Evolutionary conservation across 78 protist species (phyloP), one percentile per base, ranked within the genome.

Genomic region (Dictyostelium capitatum): DNA sequence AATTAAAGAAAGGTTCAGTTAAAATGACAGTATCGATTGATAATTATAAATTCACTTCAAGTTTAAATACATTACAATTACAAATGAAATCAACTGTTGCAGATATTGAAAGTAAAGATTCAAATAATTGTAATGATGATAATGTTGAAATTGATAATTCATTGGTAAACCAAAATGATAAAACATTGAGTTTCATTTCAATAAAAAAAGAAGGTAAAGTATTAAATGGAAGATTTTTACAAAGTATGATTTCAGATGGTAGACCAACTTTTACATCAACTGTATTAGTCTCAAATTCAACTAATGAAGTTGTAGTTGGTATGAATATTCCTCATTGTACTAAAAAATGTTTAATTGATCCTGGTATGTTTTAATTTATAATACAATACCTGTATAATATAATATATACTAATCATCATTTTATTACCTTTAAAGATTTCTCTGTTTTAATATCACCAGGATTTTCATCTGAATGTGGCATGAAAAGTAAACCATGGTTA

Each of bases 41-140:
- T 4, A 65, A 65, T 11, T 65, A 65, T 30, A 37, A 65, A 65
- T 65, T 28, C 28, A 65, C 23, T 28, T 28, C n/a, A 28, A 28
- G 37, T 65, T 65, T 65, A 65, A 65, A 65, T 65, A 65, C 74
- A 30, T 65, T 65, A 15, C n/a, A 65, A 65, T 65, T 65, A 30
- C 6, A 65, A 28, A 28, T 65, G 10, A 30, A 28, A 28, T 65
- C 74, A 7, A 23, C 47, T 23, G 74, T 65, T 23, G 10, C 69
- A 59, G 15, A 59, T 23, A 28, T 25, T 25, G 72, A 25, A 12
- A 28, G 11, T 30, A 30, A 14, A 23, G 43, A 65, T n/a, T n/a
- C n/a, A 14, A 65, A 65, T 30, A 4, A 65, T 14, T 65, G 74
- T 65, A 65, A 65, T 65, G 43, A 65, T 10, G 69, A 59, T 23